These are phyloP conservation scores for Blastobotrys robertii DNA, from an alignment of 805 yeast genomes.

Conservation along the genomic window DNA sequence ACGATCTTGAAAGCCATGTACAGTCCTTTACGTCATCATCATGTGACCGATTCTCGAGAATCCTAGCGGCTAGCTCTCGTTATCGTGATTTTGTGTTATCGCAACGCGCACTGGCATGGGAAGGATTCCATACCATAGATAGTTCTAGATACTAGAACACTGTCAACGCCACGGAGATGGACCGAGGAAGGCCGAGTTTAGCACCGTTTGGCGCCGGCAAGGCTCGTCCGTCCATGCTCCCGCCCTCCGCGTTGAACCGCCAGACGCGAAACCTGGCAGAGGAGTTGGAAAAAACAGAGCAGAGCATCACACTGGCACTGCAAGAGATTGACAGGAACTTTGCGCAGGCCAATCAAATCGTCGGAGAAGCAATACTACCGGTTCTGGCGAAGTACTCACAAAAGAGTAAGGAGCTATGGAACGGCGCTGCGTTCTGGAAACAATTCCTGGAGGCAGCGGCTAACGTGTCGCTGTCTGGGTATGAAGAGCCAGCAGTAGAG, in stretches of 20 bases:
- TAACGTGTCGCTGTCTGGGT: slow-evolving; percentile 48
- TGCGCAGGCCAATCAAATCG: slow-evolving; percentile 53
- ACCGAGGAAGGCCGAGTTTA: not conserved
- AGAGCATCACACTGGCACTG: slow-evolving; percentile 62
- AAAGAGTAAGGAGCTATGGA: slow-evolving; percentile 53
- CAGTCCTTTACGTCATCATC: too few species aligned
- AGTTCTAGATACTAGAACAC: too few species aligned
- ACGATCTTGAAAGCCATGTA: too few species aligned
- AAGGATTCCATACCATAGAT: too few species aligned
- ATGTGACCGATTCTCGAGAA: too few species aligned
- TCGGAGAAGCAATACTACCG: slow-evolving; percentile 62
- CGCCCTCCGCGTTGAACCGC: slow-evolving; percentile 1
- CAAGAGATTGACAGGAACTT: slow-evolving; percentile 75
- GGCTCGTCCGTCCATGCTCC: slow-evolving; percentile 3
- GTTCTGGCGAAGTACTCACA: slow-evolving; percentile 49
- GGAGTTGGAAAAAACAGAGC: slow-evolving; percentile 62
- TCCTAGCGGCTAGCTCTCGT: too few species aligned
- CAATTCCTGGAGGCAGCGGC: slow-evolving; percentile 69
- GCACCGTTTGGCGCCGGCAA: not conserved
- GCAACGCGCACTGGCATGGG: not conserved
- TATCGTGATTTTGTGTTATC: not conserved
- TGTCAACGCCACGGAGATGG: too few species aligned
- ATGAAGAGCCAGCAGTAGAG: slow-evolving; percentile 30
- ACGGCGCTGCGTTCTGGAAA: slow-evolving; percentile 65
- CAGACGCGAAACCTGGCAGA: slow-evolving; percentile 16